phyloP scores from a whole-genome alignment of 2,329 filamentous ascomycete species.

The Gyromitra esculenta region DNA sequence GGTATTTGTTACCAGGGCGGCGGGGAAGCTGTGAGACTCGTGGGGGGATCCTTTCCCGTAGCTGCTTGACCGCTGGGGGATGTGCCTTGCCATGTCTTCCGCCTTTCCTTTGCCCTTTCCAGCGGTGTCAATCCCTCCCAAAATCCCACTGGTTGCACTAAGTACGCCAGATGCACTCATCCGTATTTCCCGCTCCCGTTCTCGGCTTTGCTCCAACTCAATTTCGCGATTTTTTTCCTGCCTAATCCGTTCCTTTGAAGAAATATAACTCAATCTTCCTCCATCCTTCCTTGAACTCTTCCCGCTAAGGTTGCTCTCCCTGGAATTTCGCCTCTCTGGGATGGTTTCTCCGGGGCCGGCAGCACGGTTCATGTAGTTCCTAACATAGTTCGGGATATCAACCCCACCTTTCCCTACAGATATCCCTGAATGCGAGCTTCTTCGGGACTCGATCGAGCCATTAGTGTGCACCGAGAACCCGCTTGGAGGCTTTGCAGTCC shows the following conservation, averaged over 20 bases:
- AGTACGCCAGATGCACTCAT: slow-evolving; percentile 53
- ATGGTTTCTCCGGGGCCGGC: slow-evolving; percentile 46
- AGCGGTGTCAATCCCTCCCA: slow-evolving; percentile 40
- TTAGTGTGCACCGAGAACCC: slow-evolving; percentile 75
- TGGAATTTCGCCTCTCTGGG: slow-evolving; percentile 42
- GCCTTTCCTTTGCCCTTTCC: slow-evolving; percentile 55
- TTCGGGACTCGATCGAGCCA: slow-evolving; percentile 47
- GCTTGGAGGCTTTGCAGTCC: slow-evolving; percentile 82
- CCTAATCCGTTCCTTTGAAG: slow-evolving; percentile 54
- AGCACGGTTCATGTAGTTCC: slow-evolving; percentile 57
- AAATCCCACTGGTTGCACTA: slow-evolving; percentile 51
- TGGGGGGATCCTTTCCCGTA: slow-evolving; percentile 51
- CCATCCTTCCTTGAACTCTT: slow-evolving; percentile 44
- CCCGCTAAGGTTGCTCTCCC: slow-evolving; percentile 46
- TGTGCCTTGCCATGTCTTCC: slow-evolving; percentile 53
- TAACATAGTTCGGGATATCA: slow-evolving; percentile 58
- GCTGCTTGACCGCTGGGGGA: slow-evolving; percentile 51
- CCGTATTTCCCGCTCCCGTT: slow-evolving; percentile 52
- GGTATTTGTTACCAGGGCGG: slow-evolving; percentile 51
- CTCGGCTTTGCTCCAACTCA: slow-evolving; percentile 47
- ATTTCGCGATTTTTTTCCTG: slow-evolving; percentile 50
- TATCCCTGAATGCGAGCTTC: slow-evolving; percentile 54
- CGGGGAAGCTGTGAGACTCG: slow-evolving; percentile 54
- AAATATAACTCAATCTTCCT: slow-evolving; percentile 51
- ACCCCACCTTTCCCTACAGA: slow-evolving; percentile 56